phyloP scores from a whole-genome alignment of 768 basidiomycete genomes.

The Pulveroboletus sp. region DNA sequence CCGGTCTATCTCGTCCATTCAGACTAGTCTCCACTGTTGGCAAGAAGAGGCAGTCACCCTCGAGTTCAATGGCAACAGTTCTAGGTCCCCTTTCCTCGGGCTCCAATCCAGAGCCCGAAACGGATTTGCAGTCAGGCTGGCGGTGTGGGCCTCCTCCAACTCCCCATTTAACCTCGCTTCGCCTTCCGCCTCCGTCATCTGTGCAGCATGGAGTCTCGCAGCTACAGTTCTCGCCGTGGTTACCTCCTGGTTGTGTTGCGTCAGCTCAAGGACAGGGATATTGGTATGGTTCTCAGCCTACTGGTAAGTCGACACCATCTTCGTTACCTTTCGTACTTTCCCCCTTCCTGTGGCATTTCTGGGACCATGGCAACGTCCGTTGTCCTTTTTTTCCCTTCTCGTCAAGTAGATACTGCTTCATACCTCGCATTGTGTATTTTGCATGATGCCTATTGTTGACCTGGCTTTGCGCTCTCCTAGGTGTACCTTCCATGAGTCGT shows the following conservation, averaged over 20 bases:
- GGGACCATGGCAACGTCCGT: background rate
- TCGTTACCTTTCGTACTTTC: background rate
- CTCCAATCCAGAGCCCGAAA: slow-evolving; percentile 3
- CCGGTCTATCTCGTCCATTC: background rate
- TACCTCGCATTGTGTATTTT: background rate
- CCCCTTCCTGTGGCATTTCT: background rate
- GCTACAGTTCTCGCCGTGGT: slow-evolving; percentile 12
- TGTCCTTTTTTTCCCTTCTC: background rate
- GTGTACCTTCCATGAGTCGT: slow-evolving; percentile 10
- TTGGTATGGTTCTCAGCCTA: slow-evolving; percentile 18
- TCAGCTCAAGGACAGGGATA: slow-evolving; percentile 16
- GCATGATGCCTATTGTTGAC: slow-evolving; percentile 9
- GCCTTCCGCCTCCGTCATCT: slow-evolving; percentile 11
- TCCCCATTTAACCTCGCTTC: slow-evolving; percentile 4
- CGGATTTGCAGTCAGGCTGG: slow-evolving; percentile 13
- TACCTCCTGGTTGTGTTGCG: slow-evolving; percentile 8
- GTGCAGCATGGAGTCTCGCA: slow-evolving; percentile 12
- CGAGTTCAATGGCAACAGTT: background rate
- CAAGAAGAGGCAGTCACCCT: background rate
- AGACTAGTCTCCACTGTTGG: background rate
- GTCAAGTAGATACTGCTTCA: background rate
- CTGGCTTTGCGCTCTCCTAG: slow-evolving; percentile 6
- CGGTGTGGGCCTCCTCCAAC: slow-evolving; percentile 5
- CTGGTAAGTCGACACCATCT: slow-evolving; percentile 17
- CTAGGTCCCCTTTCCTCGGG: background rate